Base-by-base conservation (phyloP, 441 rosid genomes). In the Theobroma grandiflorum region DNA sequence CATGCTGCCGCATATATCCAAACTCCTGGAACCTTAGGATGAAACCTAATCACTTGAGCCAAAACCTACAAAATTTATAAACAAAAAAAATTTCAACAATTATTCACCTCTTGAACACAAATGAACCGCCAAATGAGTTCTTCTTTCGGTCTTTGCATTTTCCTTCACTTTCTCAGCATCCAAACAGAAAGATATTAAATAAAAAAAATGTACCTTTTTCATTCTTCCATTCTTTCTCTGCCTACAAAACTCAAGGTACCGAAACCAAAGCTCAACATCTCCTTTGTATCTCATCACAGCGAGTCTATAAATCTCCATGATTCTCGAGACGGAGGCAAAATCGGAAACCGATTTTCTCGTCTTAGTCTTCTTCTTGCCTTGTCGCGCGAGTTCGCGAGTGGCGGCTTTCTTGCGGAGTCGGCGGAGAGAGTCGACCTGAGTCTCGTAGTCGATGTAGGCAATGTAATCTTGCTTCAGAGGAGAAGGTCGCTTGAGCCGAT, bases 1-100 rank as follows among this genome's bases (percentile, higher is more conserved):
- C 99, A 96, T 55, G 96, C 97, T 8, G 98, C 98, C 82, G 98
- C 98, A 89, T 96, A 93, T 72, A 93, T 93, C 98, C 98, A 96
- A 59, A 95, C 93, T 53, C 90, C 98, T 1, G 97, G 91, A 15
- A 91, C 95, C 88, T 91, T 96, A 0, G 98, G 97, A 78, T 93
- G 99, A 84, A 95, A 91, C 81, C 98, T 90, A 57, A 92, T 88
- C n/a, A 87, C 89, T 84, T 95, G 96, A 79, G 98, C 96, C 80
- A 96, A 84, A 4, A 85, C 92, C 99, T 96, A 85, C 78, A 50
- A 26, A 1, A 15, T 61, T 16, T 71, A 16, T 5, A 3, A 72
- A 76, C 20, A 31, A 12, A 50, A 33, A 69, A 40, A 53, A 22
- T 10, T 5, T 57, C 53, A 38, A 2, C 53, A 8, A 66, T 40